phyloP scores from a whole-genome alignment of 2,329 filamentous ascomycete species.

The Aspergillus fructus region DNA sequence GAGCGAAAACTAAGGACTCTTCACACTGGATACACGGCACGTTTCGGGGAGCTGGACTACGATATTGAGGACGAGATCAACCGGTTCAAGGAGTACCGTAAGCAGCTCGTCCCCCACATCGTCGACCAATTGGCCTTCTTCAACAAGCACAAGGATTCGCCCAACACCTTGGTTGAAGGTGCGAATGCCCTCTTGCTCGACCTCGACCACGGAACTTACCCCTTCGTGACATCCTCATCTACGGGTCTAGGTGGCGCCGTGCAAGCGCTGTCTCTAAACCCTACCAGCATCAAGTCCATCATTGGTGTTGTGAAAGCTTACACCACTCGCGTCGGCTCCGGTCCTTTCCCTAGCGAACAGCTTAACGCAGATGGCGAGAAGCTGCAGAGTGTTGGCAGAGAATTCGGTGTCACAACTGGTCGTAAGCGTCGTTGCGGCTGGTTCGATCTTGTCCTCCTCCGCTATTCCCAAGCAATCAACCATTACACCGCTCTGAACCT shows the following conservation, averaged over 20 bases:
- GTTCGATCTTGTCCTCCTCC: slow-evolving; percentile 64
- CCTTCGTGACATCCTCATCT: slow-evolving; percentile 50
- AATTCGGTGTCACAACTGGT: slow-evolving; percentile 60
- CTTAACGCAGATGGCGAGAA: slow-evolving; percentile 57
- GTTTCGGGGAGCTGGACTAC: slow-evolving; percentile 60
- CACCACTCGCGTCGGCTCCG: slow-evolving; percentile 59
- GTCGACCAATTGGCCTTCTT: slow-evolving; percentile 53
- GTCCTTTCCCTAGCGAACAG: slow-evolving; percentile 64
- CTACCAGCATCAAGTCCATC: slow-evolving; percentile 56
- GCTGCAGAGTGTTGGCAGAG: slow-evolving; percentile 56
- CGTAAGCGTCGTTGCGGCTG: slow-evolving; percentile 63
- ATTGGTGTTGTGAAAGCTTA: slow-evolving; percentile 67
- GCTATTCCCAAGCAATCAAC: slow-evolving; percentile 59
- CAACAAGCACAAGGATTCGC: slow-evolving; percentile 53
- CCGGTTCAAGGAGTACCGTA: slow-evolving; percentile 52
- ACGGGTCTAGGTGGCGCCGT: slow-evolving; percentile 52
- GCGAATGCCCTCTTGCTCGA: slow-evolving; percentile 66
- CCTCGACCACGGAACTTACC: slow-evolving; percentile 54
- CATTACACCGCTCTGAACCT: slow-evolving; percentile 59
- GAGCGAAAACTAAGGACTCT: slow-evolving; percentile 55
- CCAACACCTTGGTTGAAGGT: slow-evolving; percentile 61
- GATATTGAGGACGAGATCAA: slow-evolving; percentile 60
- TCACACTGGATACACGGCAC: slow-evolving; percentile 54
- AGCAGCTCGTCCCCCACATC: slow-evolving; percentile 37
- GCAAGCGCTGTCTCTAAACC: slow-evolving; percentile 60